Evolutionary conservation across 257 asterid species (phyloP), one percentile per base, ranked within the genome.

Genomic region (Apocynum venetum): DNA sequence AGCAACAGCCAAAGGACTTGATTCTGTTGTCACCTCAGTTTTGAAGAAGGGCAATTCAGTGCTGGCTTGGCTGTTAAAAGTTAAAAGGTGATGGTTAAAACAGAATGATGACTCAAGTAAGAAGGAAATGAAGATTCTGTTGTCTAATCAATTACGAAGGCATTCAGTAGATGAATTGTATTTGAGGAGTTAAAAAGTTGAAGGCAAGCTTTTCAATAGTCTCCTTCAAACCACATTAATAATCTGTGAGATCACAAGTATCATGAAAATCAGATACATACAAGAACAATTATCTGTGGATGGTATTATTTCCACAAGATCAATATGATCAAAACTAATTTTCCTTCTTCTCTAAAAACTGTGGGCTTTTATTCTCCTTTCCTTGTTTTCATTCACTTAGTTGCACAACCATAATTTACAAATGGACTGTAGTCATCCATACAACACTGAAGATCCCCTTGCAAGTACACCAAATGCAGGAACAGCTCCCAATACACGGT

Each of bases 1-100:
- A 76, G 97, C 86, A 81, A 94, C 77, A 83, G 97, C 92, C 86
- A 85, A 81, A 73, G 97, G 97, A 80, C 88, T 92, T 43, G 98
- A 94, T 79, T 90, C 84, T 43, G 87, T 82, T 25, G 85, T 84
- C 83, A 94, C 81, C 89, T 81, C 89, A 4, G 88, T 82, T 84
- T 88, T 85, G 15, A 88, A 85, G 83, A 84, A 90, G 60, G 96
- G 95, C 60, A 88, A 38, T 79, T 90, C 93, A 56, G 84, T 71
- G 78, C 68, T 84, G 5, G 87, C 87, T 82, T 81, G 75, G 83
- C 97, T 91, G 93, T 83, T 40, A 76, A 71, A 75, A 36, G 78
- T 41, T 80, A 67, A 25, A 78, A 52, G 69, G 25, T 71, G 51
- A 4, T 49, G 12, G 41, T 38, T n/a, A 44, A 52, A 25, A 66